Conservation (phyloP, 2,329 filamentous ascomycete species). For the Xylaria sp. region DNA sequence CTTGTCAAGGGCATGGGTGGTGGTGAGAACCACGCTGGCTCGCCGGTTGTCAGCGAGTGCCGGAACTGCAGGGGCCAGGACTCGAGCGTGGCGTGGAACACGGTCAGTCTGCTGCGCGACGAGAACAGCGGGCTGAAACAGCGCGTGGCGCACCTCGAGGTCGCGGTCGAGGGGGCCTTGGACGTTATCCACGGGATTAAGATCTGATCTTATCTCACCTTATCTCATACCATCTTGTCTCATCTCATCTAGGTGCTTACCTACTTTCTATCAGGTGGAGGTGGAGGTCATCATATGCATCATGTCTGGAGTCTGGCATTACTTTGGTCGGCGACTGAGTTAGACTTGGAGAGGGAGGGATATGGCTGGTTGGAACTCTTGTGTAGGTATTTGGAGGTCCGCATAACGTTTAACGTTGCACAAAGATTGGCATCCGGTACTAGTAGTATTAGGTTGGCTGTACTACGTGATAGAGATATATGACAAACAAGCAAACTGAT, state of each 20-base stretch:
- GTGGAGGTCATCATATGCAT: not conserved
- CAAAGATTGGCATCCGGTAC: slow-evolving; percentile 5
- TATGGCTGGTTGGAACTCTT: not conserved
- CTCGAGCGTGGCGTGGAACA: slow-evolving; percentile 72
- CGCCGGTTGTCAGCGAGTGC: slow-evolving; percentile 53
- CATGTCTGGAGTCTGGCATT: slow-evolving; percentile 16
- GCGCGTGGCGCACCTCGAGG: slow-evolving; percentile 68
- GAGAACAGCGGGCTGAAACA: slow-evolving; percentile 72
- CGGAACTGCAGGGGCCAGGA: slow-evolving; percentile 69
- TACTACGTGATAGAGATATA: slow-evolving; percentile 2
- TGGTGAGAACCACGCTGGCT: slow-evolving; percentile 40
- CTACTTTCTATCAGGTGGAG: not conserved
- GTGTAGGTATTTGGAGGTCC: not conserved
- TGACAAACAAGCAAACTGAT: not conserved
- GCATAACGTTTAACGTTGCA: slow-evolving; percentile 12
- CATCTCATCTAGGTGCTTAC: not conserved
- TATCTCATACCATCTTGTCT: not conserved
- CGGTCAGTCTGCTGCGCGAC: slow-evolving; percentile 68
- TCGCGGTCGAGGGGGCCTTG: slow-evolving; percentile 69
- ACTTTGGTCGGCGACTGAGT: not conserved
- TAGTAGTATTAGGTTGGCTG: not conserved
- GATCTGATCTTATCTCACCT: slow-evolving; percentile 44
- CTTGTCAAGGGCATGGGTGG: slow-evolving; percentile 57
- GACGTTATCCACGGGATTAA: slow-evolving; percentile 68
- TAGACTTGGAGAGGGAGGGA: not conserved